Conservation (phyloP, 257 asterid genomes). For the Hygrophila difformis region DNA sequence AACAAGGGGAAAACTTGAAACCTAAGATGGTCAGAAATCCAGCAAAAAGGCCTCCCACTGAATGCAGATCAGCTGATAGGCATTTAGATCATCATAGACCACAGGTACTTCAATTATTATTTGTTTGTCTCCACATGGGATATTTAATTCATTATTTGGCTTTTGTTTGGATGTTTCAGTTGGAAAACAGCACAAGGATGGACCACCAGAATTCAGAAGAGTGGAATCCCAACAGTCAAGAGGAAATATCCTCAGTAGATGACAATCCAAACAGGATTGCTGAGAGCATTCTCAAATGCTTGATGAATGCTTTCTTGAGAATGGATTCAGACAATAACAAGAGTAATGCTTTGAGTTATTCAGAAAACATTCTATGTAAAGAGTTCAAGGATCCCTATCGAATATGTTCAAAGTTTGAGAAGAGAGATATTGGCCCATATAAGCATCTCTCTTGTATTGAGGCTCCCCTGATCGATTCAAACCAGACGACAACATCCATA, state of each 20-base stretch:
- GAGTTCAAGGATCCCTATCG: constrained; percentile 62
- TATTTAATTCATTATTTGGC: not conserved
- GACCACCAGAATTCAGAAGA: constrained; percentile 30
- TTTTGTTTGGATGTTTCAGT: not conserved
- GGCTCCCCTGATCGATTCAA: constrained; percentile 47
- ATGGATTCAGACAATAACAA: constrained; percentile 48
- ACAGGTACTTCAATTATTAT: constrained; percentile 30
- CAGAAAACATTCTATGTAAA: constrained; percentile 21
- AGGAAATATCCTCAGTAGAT: constrained; percentile 19
- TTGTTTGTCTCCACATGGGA: not conserved
- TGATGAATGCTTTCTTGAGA: constrained; percentile 51
- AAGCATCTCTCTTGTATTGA: constrained; percentile 52
- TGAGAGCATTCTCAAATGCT: constrained; percentile 71
- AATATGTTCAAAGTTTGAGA: constrained; percentile 46
- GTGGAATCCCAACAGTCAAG: constrained; percentile 20
- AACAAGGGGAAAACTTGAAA: constrained; percentile 30
- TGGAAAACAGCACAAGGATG: not conserved
- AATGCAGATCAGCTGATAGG: constrained; percentile 30
- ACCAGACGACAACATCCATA: constrained; percentile 39
- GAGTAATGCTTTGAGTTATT: constrained; percentile 32
- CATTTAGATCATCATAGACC: constrained; percentile 5
- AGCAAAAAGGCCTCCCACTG: constrained; percentile 34
- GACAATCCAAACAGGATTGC: constrained; percentile 63
- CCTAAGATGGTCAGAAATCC: constrained; percentile 28
- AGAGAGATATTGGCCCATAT: constrained; percentile 71